phyloP scores from a whole-genome alignment of 1,284 basidiomycete genomes.

The Ceratobasidium sp. region DNA sequence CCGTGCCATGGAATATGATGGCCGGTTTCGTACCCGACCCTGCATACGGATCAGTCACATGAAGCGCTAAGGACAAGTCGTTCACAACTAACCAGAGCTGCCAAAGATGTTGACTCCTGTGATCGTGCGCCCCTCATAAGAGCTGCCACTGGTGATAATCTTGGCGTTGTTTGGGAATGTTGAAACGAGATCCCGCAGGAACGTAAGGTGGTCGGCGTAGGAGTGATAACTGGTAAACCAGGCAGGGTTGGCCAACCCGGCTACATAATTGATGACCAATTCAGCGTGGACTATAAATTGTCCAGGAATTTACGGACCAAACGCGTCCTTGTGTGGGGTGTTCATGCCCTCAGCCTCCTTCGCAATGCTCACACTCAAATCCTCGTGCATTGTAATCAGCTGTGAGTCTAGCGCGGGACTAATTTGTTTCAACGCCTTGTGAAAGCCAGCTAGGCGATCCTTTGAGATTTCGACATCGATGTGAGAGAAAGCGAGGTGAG shows the following conservation, averaged over 20 bases:
- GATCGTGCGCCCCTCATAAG: constrained; percentile 31
- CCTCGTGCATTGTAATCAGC: constrained; percentile 28
- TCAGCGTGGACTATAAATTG: not conserved
- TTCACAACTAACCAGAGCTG: constrained; percentile 1
- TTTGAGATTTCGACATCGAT: constrained; percentile 29
- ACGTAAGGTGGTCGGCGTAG: constrained; percentile 27
- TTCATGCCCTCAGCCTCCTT: constrained; percentile 34
- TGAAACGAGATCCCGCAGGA: constrained; percentile 4
- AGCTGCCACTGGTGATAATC: constrained; percentile 31
- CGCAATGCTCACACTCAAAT: constrained; percentile 9
- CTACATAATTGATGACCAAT: not conserved
- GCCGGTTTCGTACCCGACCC: constrained; percentile 37
- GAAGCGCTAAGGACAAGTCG: not conserved
- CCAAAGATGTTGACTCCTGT: constrained; percentile 39
- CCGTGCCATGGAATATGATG: constrained; percentile 37
- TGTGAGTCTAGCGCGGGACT: constrained; percentile 6
- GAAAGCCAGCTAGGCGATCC: constrained; percentile 5
- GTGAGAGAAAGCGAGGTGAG: constrained; percentile 13
- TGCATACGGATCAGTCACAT: not conserved
- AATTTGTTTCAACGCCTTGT: not conserved
- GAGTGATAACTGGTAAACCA: constrained; percentile 30
- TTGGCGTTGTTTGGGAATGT: constrained; percentile 33
- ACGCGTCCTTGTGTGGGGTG: not conserved
- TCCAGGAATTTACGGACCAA: not conserved
- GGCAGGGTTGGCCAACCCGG: constrained; percentile 20